Percentiles rank a stretch among this genome's conserved stretches.
Evolutionary conservation across 2,329 filamentous ascomycete genomes (phyloP).

Genomic region (Diaporthe sp.): DNA sequence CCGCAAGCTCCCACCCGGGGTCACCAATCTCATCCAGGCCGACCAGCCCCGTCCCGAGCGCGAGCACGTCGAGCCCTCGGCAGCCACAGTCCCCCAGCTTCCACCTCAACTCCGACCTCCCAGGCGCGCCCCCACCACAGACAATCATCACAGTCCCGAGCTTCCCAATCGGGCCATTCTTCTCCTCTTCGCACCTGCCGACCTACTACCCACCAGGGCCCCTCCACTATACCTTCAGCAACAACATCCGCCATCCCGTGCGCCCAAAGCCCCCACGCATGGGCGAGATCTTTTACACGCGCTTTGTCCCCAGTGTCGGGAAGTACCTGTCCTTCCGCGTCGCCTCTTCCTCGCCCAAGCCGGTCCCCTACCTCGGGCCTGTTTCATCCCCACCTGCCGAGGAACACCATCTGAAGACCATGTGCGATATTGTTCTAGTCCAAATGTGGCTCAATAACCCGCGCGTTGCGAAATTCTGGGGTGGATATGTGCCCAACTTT

Average conservation of each 20-base stretch:
- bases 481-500: conserved; percentile 73
- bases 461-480: conserved; percentile 89
- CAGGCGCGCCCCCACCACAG: conserved; percentile 51
- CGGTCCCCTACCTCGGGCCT: conserved; percentile 73
- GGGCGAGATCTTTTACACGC: conserved; percentile 90
- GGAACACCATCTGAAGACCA: conserved; percentile 49
- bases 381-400: conserved; percentile 52
- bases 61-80: conserved; percentile 44
- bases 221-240: conserved; percentile 82
- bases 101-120: conserved; percentile 49
- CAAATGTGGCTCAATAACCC: conserved; percentile 90
- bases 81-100: conserved; percentile 36
- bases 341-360: conserved; percentile 74
- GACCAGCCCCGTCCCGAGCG: conserved; percentile 56
- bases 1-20: conserved; percentile 52
- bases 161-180: conserved; percentile 75
- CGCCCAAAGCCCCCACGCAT: conserved; percentile 90
- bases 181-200: conserved; percentile 84
- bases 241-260: conserved; percentile 84
- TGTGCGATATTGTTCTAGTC: conserved; percentile 70
- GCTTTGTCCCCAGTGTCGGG: conserved; percentile 82
- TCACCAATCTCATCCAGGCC: conserved; percentile 66
- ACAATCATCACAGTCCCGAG: conserved; percentile 46
- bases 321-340: conserved; percentile 92
- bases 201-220: conserved; percentile 91